Evolutionary conservation across 1,284 basidiomycete species (phyloP).

Genomic region (Leccinum pachyderme): DNA sequence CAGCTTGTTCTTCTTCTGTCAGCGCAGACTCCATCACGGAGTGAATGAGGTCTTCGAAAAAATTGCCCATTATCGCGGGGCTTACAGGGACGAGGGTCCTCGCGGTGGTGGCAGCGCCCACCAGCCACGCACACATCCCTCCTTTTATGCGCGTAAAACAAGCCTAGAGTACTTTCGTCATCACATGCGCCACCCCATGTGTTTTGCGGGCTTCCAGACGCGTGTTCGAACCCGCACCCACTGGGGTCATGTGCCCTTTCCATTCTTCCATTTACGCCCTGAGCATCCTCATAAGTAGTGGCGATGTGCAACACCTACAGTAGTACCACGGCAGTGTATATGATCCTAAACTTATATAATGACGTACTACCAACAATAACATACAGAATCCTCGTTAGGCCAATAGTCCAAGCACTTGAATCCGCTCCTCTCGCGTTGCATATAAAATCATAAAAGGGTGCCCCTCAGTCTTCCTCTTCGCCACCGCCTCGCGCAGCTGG

Average conservation of each 20-base stretch:
- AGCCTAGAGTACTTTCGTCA: not conserved
- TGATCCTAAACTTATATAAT: no score
- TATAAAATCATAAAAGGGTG: conserved; percentile 63
- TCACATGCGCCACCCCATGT: not conserved
- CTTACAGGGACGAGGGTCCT: not conserved
- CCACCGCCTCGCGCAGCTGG: conserved; percentile 63
- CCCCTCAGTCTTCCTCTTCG: conserved; percentile 60
- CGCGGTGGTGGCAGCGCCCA: not conserved
- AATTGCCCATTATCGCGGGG: conserved; percentile 26
- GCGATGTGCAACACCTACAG: no score
- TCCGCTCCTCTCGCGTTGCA: conserved; percentile 67
- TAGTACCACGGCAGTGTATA: not conserved
- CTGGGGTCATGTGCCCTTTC: no score
- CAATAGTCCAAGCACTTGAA: conserved; percentile 54
- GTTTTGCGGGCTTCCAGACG: not conserved
- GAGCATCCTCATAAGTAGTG: no score
- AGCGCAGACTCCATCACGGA: conserved; percentile 22
- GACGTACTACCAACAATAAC: not conserved
- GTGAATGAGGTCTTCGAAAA: conserved; percentile 30
- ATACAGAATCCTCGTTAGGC: not conserved
- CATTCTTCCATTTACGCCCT: no score
- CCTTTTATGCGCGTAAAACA: conserved; percentile 2
- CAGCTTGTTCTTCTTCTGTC: conserved; percentile 25
- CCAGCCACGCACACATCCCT: not conserved
- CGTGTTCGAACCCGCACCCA: not conserved